These are phyloP conservation scores for Sclerotinia trifoliorum DNA, from an alignment of 2,329 filamentous ascomycete genomes.

Conservation along the genomic window DNA sequence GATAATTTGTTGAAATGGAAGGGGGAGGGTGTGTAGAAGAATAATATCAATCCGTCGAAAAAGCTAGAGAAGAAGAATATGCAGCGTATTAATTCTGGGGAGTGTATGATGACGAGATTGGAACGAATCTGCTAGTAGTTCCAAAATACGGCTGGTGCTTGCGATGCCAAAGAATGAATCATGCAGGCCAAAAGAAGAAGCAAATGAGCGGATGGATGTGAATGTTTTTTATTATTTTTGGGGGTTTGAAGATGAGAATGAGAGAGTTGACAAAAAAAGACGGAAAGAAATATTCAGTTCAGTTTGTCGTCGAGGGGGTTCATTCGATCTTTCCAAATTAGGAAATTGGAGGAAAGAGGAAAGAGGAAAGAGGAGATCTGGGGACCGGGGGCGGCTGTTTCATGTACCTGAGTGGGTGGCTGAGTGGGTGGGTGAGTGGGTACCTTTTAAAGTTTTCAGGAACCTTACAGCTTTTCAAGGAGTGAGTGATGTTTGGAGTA, in stretches of 20 bases:
- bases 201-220: neutral
- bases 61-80: neutral
- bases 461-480: too few relatives aligned
- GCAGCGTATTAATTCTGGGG: neutral
- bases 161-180: neutral
- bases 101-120: neutral
- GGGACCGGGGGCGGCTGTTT: constrained; percentile 6
- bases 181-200: neutral
- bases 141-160: neutral
- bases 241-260: neutral
- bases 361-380: neutral
- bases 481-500: neutral
- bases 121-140: neutral
- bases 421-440: too few relatives aligned
- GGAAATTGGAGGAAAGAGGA: neutral
- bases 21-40: neutral
- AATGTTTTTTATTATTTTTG: neutral
- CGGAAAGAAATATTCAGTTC: neutral
- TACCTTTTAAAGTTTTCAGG: too few relatives aligned
- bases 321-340: constrained; percentile 1
- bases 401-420: neutral
- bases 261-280: neutral
- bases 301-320: neutral
- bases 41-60: neutral
- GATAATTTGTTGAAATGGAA: neutral